Evolutionary conservation across 768 basidiomycete genomes (phyloP).

Genomic region (Pleurotus cornucopiae): DNA sequence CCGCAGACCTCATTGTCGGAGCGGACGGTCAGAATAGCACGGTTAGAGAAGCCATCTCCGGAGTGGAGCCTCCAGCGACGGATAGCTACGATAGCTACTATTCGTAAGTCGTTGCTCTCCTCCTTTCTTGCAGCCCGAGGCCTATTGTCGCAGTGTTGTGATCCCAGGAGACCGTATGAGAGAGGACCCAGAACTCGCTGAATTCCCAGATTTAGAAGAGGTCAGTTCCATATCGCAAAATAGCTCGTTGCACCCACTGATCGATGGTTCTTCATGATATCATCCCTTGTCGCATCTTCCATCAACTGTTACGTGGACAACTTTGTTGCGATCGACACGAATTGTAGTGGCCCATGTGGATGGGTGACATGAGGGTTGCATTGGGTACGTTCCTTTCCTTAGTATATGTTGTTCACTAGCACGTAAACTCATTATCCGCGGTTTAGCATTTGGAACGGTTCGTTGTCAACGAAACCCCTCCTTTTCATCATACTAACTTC

Average conservation of each 20-base stretch:
- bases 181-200: conserved; percentile 33
- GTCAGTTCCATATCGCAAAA: conserved; percentile 16
- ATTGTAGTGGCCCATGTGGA: conserved; percentile 28
- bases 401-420: not conserved
- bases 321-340: too few species aligned
- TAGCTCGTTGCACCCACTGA: too few species aligned
- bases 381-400: conserved; percentile 14
- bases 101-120: conserved; percentile 25
- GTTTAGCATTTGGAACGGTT: conserved; percentile 19
- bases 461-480: conserved; percentile 4
- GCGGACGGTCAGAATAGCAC: conserved; percentile 44
- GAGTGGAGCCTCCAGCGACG: conserved; percentile 21
- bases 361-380: conserved; percentile 22
- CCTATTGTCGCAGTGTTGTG: conserved; percentile 21
- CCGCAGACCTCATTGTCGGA: conserved; percentile 45
- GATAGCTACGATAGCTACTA: conserved; percentile 29
- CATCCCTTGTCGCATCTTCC: too few species aligned
- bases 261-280: too few species aligned
- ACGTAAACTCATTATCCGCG: conserved; percentile 18
- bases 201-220: conserved; percentile 26
- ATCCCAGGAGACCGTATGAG: conserved; percentile 32
- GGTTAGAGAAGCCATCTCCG: conserved; percentile 31
- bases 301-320: too few species aligned
- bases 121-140: not conserved
- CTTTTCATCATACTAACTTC: not conserved